phyloP scores from a whole-genome alignment of 1,139 yeast species.

The Suhomyces maxii region DNA sequence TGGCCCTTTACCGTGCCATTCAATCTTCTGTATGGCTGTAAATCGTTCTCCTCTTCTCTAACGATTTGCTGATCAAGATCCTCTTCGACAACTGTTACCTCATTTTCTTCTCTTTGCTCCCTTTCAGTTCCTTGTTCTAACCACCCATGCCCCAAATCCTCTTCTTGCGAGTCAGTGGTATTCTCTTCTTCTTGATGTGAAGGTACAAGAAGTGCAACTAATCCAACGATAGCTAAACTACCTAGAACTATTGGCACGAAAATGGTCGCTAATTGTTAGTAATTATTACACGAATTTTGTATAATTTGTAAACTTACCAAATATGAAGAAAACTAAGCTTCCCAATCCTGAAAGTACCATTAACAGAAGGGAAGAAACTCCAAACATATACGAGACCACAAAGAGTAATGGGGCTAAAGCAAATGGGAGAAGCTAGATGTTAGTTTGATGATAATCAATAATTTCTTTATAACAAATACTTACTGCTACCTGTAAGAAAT shows the following conservation, averaged over 20 bases:
- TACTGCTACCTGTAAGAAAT: not conserved
- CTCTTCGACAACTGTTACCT: not conserved
- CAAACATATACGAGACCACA: not conserved
- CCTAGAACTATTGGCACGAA: not conserved
- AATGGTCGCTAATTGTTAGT: conserved; percentile 1
- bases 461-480: not conserved
- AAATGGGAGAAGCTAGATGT: not conserved
- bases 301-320: conserved; percentile 1
- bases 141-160: not conserved
- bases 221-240: not conserved
- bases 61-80: not conserved
- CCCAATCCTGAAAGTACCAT: not conserved
- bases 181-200: too few species aligned
- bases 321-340: not conserved
- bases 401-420: not conserved
- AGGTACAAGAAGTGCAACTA: not conserved
- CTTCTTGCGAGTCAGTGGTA: not conserved
- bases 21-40: not conserved
- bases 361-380: not conserved
- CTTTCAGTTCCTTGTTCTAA: not conserved
- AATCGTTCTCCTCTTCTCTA: not conserved
- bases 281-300: not conserved
- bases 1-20: not conserved
- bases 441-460: not conserved
- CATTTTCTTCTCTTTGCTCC: not conserved